A percentile compares a stretch with the other conserved stretches of the same genome.
These are phyloP conservation scores for Claviceps sp. DNA, from an alignment of 2,329 filamentous ascomycete species.

Conservation along the genomic window DNA sequence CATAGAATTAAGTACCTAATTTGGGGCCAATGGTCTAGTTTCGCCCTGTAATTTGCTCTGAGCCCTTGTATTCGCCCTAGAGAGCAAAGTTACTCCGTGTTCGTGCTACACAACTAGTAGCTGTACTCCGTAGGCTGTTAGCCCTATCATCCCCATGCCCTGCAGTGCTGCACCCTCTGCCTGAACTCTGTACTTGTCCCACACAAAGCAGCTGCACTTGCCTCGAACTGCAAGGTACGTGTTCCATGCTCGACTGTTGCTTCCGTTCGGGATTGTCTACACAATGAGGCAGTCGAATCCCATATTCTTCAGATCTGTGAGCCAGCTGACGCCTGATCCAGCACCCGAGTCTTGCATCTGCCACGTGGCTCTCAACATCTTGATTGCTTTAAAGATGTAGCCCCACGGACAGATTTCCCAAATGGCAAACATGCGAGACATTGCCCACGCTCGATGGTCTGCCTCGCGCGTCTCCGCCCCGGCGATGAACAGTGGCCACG, in stretches of 20 bases:
- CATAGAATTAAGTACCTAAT: no score
- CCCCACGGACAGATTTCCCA: slow-evolving; percentile 35
- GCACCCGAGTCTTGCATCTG: slow-evolving; percentile 24
- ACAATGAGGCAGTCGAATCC: slow-evolving; percentile 34
- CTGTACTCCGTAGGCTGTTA: no score
- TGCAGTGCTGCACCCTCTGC: no score
- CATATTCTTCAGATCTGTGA: slow-evolving; percentile 28
- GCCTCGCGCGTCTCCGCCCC: slow-evolving; percentile 39
- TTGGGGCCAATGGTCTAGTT: no score
- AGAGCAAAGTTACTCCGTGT: no score
- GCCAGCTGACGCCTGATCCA: slow-evolving; percentile 22
- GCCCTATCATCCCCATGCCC: not conserved
- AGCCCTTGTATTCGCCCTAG: no score
- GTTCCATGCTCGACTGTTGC: not conserved
- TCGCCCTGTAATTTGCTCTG: no score
- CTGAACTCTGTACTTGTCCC: no score
- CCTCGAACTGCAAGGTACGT: no score
- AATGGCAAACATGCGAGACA: slow-evolving; percentile 31
- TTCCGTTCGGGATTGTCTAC: slow-evolving; percentile 10
- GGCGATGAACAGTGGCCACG: slow-evolving; percentile 46
- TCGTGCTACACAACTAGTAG: no score
- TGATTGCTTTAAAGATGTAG: slow-evolving; percentile 35
- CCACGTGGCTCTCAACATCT: slow-evolving; percentile 35
- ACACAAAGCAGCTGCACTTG: no score
- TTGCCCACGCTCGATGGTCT: slow-evolving; percentile 35